Evolutionary conservation across 306 rosid genomes (phyloP).

Genomic region (Cicer pinnatifidum): DNA sequence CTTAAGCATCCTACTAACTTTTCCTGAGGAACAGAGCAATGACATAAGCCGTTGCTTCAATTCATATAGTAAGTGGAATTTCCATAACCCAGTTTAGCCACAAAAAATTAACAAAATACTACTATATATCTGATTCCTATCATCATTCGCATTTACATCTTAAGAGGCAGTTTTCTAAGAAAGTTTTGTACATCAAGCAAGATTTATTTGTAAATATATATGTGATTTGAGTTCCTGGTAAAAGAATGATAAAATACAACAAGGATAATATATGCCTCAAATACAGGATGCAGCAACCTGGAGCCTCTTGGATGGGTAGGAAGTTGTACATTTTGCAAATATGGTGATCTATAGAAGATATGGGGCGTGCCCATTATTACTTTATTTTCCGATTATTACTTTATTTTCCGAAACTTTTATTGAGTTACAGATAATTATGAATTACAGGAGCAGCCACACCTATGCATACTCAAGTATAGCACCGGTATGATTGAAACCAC

Average conservation of each 20-base stretch:
- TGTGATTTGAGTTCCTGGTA: not conserved
- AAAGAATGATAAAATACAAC: constrained; percentile 44
- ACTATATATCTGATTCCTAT: not conserved
- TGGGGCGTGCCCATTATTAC: not conserved
- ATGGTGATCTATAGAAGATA: constrained; percentile 36
- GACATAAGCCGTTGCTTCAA: constrained; percentile 39
- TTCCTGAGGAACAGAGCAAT: constrained; percentile 16
- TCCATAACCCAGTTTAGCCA: not conserved
- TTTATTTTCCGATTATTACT: constrained; percentile 5
- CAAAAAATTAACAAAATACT: not conserved
- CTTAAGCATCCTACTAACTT: constrained; percentile 30
- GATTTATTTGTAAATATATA: constrained; percentile 27
- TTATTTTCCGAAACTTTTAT: constrained; percentile 14
- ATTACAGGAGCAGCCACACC: constrained; percentile 40
- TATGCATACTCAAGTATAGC: constrained; percentile 71
- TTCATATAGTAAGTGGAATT: not conserved
- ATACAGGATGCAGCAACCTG: constrained; percentile 29
- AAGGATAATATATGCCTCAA: constrained; percentile 27
- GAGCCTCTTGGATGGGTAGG: constrained; percentile 37
- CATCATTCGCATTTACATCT: constrained; percentile 11
- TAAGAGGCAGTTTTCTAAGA: constrained; percentile 20
- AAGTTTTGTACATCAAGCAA: constrained; percentile 38
- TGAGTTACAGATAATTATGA: not conserved
- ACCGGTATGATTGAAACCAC: constrained; percentile 99
- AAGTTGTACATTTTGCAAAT: constrained; percentile 10